phyloP scores from a whole-genome alignment of 2,329 filamentous ascomycete genomes.

The Stromatinia cepivora region DNA sequence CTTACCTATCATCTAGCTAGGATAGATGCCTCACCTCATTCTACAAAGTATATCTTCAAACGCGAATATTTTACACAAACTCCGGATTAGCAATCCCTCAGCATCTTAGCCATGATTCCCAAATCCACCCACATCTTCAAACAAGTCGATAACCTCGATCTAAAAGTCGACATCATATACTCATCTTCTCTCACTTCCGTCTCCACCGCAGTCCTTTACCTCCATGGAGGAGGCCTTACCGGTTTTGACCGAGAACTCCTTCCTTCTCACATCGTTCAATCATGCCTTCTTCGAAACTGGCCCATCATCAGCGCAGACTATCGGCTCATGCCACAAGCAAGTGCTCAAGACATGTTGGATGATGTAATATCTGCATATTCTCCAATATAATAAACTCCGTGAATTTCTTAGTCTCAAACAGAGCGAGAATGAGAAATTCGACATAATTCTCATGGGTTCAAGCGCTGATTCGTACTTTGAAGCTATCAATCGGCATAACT shows the following conservation, averaged over 20 bases:
- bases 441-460: constrained; percentile 8
- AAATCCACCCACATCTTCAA: constrained; percentile 1
- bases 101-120: neutral
- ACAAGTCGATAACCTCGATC: neutral
- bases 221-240: neutral
- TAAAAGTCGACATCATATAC: neutral
- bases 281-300: neutral
- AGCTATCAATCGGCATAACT: neutral
- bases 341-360: neutral
- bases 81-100: too few species aligned
- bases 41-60: neutral
- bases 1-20: too few species aligned
- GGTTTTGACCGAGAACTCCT: neutral
- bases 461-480: neutral
- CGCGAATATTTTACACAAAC: neutral
- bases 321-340: neutral
- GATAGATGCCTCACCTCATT: neutral
- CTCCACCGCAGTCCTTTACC: neutral
- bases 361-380: constrained; percentile 5
- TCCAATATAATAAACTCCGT: neutral
- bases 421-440: neutral
- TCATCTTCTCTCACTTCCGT: neutral
- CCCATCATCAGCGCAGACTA: neutral
- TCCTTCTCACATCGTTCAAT: constrained; percentile 3
- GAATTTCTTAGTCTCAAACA: neutral